Percentiles rank a stretch among this genome's conserved stretches.
Evolutionary conservation across 371 early-diverging fungal species (phyloP).

Genomic region (Rhizomucor pusillus): DNA sequence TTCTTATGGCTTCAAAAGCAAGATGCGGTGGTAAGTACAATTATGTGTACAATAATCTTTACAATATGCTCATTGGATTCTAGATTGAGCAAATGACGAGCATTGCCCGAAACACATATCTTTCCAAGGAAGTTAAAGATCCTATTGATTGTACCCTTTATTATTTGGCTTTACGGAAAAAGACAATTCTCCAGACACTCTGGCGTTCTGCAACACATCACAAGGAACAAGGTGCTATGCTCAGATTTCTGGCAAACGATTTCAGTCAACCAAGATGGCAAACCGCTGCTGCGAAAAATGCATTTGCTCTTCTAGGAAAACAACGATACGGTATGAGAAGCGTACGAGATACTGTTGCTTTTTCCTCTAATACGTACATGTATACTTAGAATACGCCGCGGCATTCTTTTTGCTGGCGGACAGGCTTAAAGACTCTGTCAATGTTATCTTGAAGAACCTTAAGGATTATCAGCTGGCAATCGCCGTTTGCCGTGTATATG

Average conservation of each 20-base stretch:
- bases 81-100: constrained; percentile 73
- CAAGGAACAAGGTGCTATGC: constrained; percentile 85
- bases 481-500: constrained; percentile 83
- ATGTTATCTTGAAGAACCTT: constrained; percentile 86
- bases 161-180: constrained; percentile 85
- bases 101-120: constrained; percentile 88
- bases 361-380: background rate
- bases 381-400: constrained; percentile 77
- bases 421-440: constrained; percentile 84
- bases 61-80: constrained; percentile 1
- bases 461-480: constrained; percentile 91
- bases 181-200: constrained; percentile 79
- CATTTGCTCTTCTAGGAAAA: constrained; percentile 92
- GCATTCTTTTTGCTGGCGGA: constrained; percentile 94
- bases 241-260: constrained; percentile 86
- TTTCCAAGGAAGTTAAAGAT: constrained; percentile 67
- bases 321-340: constrained; percentile 79
- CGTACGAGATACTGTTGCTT: background rate
- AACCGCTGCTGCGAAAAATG: constrained; percentile 95
- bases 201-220: constrained; percentile 87
- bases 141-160: constrained; percentile 83
- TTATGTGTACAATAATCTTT: background rate
- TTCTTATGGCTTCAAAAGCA: constrained; percentile 84
- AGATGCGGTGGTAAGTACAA: constrained; percentile 61
- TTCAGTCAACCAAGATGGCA: constrained; percentile 86